These are phyloP conservation scores for Penicillium oxalicum DNA, from an alignment of 2,329 filamentous ascomycete genomes.

Conservation along the genomic window DNA sequence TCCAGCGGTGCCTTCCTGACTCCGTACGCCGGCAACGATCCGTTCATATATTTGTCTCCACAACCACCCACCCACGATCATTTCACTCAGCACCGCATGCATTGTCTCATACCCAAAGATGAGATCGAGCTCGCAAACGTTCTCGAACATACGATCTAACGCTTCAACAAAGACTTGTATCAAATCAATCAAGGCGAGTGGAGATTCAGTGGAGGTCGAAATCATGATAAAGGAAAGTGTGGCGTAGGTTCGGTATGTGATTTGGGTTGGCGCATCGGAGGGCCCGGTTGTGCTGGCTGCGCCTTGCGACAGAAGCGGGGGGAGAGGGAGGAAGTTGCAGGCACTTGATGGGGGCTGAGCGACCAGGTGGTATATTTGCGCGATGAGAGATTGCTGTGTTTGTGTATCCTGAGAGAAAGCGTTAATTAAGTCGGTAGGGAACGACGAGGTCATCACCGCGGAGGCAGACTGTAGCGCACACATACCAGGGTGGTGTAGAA, in stretches of 20 bases:
- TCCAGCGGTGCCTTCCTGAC: conserved; percentile 38
- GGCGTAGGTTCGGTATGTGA: conserved; percentile 96
- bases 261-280: conserved; percentile 87
- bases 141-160: conserved; percentile 90
- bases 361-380: conserved; percentile 94
- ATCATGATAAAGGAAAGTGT: conserved; percentile 99
- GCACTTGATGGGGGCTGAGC: conserved; percentile 84
- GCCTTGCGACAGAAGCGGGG: conserved; percentile 54
- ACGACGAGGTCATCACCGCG: too few relatives aligned
- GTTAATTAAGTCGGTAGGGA: not conserved
- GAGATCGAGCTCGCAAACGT: conserved; percentile 94
- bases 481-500: conserved; percentile 94
- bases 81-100: conserved; percentile 83
- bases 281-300: conserved; percentile 50
- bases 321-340: conserved; percentile 92
- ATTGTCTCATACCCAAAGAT: conserved; percentile 99
- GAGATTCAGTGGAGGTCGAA: conserved; percentile 90
- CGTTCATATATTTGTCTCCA: conserved; percentile 85
- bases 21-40: conserved; percentile 77
- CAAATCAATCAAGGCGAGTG: conserved; percentile 87
- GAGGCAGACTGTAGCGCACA: not conserved
- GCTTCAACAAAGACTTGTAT: conserved; percentile 98
- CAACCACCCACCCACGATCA: conserved; percentile 94
- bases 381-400: conserved; percentile 93
- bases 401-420: conserved; percentile 68